A percentile compares a stretch with the other conserved stretches of the same genome.
Evolutionary conservation across 2,329 filamentous ascomycete species (phyloP).

Genomic region (Cordyceps militaris): DNA sequence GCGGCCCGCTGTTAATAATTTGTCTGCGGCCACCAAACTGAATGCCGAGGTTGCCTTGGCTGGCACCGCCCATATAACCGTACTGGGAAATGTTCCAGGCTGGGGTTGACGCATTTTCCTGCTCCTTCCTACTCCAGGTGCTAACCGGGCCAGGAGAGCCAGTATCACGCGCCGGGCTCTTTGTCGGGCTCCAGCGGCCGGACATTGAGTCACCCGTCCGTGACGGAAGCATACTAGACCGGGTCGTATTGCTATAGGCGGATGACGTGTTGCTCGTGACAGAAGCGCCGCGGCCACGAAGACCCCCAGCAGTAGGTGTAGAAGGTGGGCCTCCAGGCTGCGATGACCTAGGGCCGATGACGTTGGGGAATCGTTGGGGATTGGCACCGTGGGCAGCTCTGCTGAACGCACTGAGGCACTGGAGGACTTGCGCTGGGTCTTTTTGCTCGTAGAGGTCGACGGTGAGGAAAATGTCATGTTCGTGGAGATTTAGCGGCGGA

Average conservation of each 20-base stretch:
- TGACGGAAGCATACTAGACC: conserved; percentile 36
- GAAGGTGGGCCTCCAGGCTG: conserved; percentile 47
- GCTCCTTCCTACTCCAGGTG: conserved; percentile 82
- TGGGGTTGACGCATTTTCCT: conserved; percentile 73
- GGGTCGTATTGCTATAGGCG: conserved; percentile 32
- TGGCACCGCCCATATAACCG: conserved; percentile 95
- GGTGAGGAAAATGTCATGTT: conserved; percentile 93
- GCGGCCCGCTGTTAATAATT: conserved; percentile 76
- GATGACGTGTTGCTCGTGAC: conserved; percentile 54
- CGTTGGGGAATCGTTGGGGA: conserved; percentile 63
- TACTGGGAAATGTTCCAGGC: conserved; percentile 99
- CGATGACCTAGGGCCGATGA: conserved; percentile 64
- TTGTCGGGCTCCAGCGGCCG: conserved; percentile 56
- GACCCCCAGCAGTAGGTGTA: conserved; percentile 35
- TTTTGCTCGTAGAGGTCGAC: conserved; percentile 95
- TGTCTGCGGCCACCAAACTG: conserved; percentile 86
- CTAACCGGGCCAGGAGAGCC: conserved; percentile 56
- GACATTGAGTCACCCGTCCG: conserved; percentile 48
- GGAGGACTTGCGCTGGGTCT: conserved; percentile 90
- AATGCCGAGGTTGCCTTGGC: conserved; percentile 90
- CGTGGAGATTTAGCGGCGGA: conserved; percentile 76
- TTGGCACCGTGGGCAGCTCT: conserved; percentile 71
- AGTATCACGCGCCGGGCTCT: conserved; percentile 50
- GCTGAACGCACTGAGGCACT: conserved; percentile 88
- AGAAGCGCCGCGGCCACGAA: conserved; percentile 42